Conservation (phyloP, 306 rosid species). For the Cajanus cajan region DNA sequence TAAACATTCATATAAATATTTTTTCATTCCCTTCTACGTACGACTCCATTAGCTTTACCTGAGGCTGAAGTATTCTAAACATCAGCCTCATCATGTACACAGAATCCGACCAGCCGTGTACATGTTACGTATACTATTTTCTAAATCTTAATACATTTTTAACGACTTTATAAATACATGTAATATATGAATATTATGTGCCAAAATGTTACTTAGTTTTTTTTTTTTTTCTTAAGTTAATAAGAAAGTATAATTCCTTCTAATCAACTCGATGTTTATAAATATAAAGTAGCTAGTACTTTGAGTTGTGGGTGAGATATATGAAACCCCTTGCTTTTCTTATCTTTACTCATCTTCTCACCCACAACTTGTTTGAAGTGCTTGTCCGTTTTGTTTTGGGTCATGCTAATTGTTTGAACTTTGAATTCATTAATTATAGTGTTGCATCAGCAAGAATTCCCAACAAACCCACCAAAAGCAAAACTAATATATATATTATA, state of each 20-base stretch:
- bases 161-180: background rate
- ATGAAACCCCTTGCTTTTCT: background rate
- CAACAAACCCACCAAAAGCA: slow-evolving; percentile 34
- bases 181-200: background rate
- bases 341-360: background rate
- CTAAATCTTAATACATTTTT: background rate
- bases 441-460: slow-evolving; percentile 24
- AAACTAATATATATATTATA: slow-evolving; percentile 6
- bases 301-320: no score
- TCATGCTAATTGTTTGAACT: slow-evolving; percentile 23
- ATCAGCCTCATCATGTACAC: background rate
- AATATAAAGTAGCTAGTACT: no score
- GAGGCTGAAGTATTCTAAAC: background rate
- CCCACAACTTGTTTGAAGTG: slow-evolving; percentile 8
- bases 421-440: slow-evolving; percentile 15
- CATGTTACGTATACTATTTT: background rate
- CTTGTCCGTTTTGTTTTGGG: slow-evolving; percentile 22
- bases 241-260: no score
- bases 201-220: no score
- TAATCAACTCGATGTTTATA: no score
- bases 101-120: background rate
- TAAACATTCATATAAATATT: no score
- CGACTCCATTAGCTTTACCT: background rate
- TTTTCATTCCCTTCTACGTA: no score
- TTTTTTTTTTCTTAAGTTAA: no score